Evolutionary conservation across 768 basidiomycete genomes (phyloP), one percentile per base, ranked within the genome.

Genomic region (Naganishia vaughanmartiniae): DNA sequence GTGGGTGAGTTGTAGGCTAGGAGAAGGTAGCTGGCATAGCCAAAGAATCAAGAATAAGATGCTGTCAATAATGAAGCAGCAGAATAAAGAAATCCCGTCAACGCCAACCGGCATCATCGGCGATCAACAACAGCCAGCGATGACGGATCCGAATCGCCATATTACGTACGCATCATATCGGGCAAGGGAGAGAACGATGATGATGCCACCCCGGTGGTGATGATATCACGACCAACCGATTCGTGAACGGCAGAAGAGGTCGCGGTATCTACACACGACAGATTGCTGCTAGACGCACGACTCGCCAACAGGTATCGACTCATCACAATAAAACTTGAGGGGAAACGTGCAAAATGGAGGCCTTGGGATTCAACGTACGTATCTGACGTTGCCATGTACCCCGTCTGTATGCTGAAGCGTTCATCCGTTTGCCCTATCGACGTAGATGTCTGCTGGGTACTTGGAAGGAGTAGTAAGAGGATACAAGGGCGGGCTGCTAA

Each of bases 401-500:
- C 15, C 30, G 6, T 26, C 19, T 65, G 21, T 46, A 5, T n/a
- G 39, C 33, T 46, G 24, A 30, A 33, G 54, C 53, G 15, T n/a
- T 15, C 28, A 3, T 12, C 11, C 7, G 21, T 55, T 19, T 10
- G 24, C 21, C 24, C 26, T 0, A 54, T 55, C 30, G 19, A 33
- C 30, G 19, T 56, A 81, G 80, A 77, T 81, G 74, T 73, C 76
- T 55, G 72, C 76, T 17, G 84, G 84, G 0, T 84, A 80, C 78
- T 81, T 84, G 46, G 84, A 84, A 67, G 84, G 83, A 33, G 78
- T 84, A 31, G 80, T 84, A 34, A 84, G 95, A 74, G 96, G 96
- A 11, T 97, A 93, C 87, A 95, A 93, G 82, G 87, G 90, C 54
- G 94, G 92, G 31, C 88, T 97, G 71, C 86, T 99, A 54, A 89